A percentile compares a stretch with the other conserved stretches of the same genome.
phyloP scores from a whole-genome alignment of 1,139 yeast genomes.

The Wickerhamomyces sp. region DNA sequence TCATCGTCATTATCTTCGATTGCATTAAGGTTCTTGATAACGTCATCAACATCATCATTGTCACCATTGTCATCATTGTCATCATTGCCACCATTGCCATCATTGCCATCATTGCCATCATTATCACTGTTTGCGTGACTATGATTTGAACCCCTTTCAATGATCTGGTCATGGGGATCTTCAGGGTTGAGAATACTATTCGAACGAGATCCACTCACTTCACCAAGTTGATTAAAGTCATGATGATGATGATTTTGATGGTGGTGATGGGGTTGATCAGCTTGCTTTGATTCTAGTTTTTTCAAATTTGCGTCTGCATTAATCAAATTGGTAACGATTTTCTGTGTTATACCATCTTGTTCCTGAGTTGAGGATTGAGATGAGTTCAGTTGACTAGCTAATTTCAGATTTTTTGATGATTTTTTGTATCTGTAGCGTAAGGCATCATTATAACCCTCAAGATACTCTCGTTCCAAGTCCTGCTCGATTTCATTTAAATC shows the following conservation, averaged over 20 bases:
- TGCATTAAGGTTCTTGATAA: no score
- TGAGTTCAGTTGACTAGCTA: not conserved
- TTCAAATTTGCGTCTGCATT: slow-evolving; percentile 23
- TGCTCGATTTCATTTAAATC: slow-evolving; percentile 60
- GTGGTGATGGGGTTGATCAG: slow-evolving; percentile 12
- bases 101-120: slow-evolving; percentile 9
- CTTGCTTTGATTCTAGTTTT: slow-evolving; percentile 21
- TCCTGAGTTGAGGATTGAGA: slow-evolving; percentile 7
- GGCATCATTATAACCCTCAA: slow-evolving; percentile 73
- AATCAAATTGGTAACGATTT: slow-evolving; percentile 15
- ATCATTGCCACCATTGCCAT: slow-evolving; percentile 4
- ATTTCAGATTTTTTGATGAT: slow-evolving; percentile 17
- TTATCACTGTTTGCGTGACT: not conserved
- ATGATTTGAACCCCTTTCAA: not conserved
- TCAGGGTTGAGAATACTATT: slow-evolving; percentile 3
- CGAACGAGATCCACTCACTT: slow-evolving; percentile 2
- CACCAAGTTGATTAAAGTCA: slow-evolving; percentile 7
- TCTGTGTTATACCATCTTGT: slow-evolving; percentile 10
- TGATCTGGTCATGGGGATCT: not conserved
- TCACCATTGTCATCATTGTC: slow-evolving; percentile 11
- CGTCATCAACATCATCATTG: slow-evolving; percentile 15
- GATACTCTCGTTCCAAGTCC: slow-evolving; percentile 56
- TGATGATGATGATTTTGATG: slow-evolving; percentile 7
- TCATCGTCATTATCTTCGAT: slow-evolving; percentile 26
- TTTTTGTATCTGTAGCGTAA: slow-evolving; percentile 37